Evolutionary conservation across 345 rosid genomes (phyloP), one percentile per base, ranked within the genome.

Genomic region (Passiflora organensis): DNA sequence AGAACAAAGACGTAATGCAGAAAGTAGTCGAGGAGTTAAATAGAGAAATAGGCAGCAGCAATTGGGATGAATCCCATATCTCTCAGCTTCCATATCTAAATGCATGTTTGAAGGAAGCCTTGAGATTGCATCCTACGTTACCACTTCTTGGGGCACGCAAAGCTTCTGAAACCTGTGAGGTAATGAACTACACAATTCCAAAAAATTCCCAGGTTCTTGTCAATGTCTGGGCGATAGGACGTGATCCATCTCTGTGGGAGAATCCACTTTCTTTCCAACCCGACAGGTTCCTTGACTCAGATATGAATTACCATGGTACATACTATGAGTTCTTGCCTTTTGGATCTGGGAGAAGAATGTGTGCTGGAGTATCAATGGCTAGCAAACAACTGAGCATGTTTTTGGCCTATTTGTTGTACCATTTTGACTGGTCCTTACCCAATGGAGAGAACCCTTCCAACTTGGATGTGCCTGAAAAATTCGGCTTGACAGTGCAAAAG

Each of bases 331-430:
- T 11, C 46, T 36, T 71, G 49, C 75, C 78, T 13, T 78, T 78
- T 67, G 78, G 83, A 13, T 65, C 63, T 39, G 83, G 83, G 1
- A 24, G 80, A 55, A 70, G 62, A 24, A 51, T 66, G 0, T 66
- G 61, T 22, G 38, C 66, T 11, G 72, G 72, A 1, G 10, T 53
- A 14, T 59, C 70, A 11, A 45, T 66, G 55, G 70, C 54, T n/a
- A 32, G n/a, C 11, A 58, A 41, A 32, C 59, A 21, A 10, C 13
- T 66, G 64, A 32, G 20, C 18, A 19, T 43, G 23, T n/a, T n/a
- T n/a, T n/a, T n/a, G n/a, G n/a, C n/a, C n/a, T n/a, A n/a, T n/a
- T n/a, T n/a, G n/a, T n/a, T 49, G 0, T 44, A 51, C 11, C 2
- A 11, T 47, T 66, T 58, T 25, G 64, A 66, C 13, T 66, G 65